Evolutionary conservation across 148 eudicot genomes (phyloP).

Genomic region (Cornus florida): DNA sequence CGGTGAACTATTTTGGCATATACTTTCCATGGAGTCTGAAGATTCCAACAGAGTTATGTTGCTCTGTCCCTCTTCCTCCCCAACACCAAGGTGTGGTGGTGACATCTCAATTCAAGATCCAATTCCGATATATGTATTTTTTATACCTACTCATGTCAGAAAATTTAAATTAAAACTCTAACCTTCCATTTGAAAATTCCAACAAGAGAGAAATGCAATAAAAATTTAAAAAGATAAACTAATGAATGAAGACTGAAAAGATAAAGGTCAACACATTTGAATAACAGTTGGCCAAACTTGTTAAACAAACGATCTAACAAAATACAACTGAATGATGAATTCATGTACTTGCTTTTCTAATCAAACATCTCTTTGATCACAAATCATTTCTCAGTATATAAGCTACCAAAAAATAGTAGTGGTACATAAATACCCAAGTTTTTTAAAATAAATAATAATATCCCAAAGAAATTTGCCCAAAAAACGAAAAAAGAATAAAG

Average conservation of each 20-base stretch:
- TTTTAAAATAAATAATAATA: background rate
- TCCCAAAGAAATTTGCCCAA: background rate
- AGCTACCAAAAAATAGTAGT: background rate
- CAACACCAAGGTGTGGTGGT: constrained; percentile 33
- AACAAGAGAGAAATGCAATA: background rate
- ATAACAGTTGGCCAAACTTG: background rate
- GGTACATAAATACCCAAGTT: background rate
- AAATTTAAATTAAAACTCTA: constrained; percentile 1
- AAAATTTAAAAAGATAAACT: background rate
- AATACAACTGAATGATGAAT: background rate
- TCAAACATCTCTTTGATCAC: background rate
- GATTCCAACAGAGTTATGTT: constrained; percentile 35
- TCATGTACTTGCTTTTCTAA: background rate
- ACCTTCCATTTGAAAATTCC: constrained; percentile 10
- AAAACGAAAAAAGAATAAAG: too few relatives aligned
- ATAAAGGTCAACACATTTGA: constrained; percentile 1
- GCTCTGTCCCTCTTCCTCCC: constrained; percentile 29
- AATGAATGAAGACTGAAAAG: background rate
- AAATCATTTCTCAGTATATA: background rate
- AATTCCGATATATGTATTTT: background rate
- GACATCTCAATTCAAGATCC: constrained; percentile 30
- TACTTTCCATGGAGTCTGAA: constrained; percentile 26
- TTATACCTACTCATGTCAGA: background rate
- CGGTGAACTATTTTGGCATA: constrained; percentile 16
- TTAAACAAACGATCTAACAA: constrained; percentile 1